A percentile compares a stretch with the other conserved stretches of the same genome.
Evolutionary conservation across 768 basidiomycete species (phyloP).

Genomic region (Albatrellus ellisii): DNA sequence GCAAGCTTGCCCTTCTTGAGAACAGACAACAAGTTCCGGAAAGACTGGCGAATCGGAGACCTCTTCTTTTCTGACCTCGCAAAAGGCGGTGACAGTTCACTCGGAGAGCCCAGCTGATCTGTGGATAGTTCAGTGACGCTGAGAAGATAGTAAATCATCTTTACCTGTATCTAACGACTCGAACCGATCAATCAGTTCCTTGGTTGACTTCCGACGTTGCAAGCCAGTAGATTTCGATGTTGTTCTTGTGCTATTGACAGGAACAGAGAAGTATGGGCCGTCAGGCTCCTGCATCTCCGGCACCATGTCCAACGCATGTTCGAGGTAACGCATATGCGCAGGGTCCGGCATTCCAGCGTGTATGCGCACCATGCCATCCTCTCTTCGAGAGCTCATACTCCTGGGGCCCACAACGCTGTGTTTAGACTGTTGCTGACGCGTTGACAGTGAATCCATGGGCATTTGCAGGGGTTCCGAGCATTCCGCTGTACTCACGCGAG

Average conservation of each 20-base stretch:
- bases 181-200: slow-evolving; percentile 38
- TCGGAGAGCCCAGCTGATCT: too few species aligned
- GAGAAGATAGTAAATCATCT: background rate
- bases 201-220: slow-evolving; percentile 23
- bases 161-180: slow-evolving; percentile 27
- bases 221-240: background rate
- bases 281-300: slow-evolving; percentile 10
- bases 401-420: slow-evolving; percentile 5
- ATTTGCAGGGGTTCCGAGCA: slow-evolving; percentile 4
- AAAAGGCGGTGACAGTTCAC: slow-evolving; percentile 12
- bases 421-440: background rate
- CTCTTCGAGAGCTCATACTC: slow-evolving; percentile 3
- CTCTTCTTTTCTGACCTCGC: slow-evolving; percentile 29
- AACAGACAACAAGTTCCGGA: slow-evolving; percentile 48
- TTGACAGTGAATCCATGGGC: slow-evolving; percentile 3
- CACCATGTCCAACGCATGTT: slow-evolving; percentile 1
- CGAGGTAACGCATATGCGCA: slow-evolving; percentile 2
- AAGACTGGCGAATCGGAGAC: slow-evolving; percentile 49
- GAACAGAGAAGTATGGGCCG: slow-evolving; percentile 12
- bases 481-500: slow-evolving; percentile 1
- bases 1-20: slow-evolving; percentile 34
- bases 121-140: slow-evolving; percentile 11
- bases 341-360: slow-evolving; percentile 3
- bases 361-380: slow-evolving; percentile 4
- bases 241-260: slow-evolving; percentile 1